Base-by-base conservation (phyloP, 345 rosid genomes). In the Gossypium herbaceum region DNA sequence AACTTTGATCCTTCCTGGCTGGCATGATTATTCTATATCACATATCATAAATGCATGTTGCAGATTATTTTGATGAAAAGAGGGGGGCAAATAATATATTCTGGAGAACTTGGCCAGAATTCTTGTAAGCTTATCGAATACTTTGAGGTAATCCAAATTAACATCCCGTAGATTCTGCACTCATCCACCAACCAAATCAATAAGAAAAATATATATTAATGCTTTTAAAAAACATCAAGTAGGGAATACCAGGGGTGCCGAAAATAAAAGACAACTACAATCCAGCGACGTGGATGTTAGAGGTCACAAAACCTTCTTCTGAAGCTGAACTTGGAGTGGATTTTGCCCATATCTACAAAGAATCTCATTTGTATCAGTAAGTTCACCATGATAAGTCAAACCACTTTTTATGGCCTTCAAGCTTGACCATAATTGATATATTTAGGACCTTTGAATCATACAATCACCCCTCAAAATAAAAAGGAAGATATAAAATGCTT, bases 31-130 rank as follows among this genome's bases (percentile, higher is more conserved):
- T 54, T 54, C 47, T 20, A 10, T 15, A 66, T 50, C 25, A 47
- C 55, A 20, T 34, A 22, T 13, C 7, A 10, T 54, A 22, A 9
- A 68, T 68, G 20, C 43, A 50, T 68, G 59, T 10, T 24, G 77
- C 88, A 90, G 92, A 75, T 88, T 51, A 84, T 88, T 77, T 74
- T 90, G 81, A 73, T 90, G 91, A 90, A 82, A 84, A 79, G 79
- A 65, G 90, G 92, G 25, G 92, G 92, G 8, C 81, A 48, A 16
- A 60, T 85, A 7, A 84, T 90, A 59, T 87, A 88, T 69, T 80
- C 78, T 1, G 92, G 94, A 73, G 80, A 80, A 51, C 76, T 88
- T 17, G 90, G 95, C 12, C 68, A 77, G 57, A 78, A 88, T 22
- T 90, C 92, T 27, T 80, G 73, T 51, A 79, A 77, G 61, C 86